These are phyloP conservation scores for Madurella fahalii DNA, from an alignment of 2,329 filamentous ascomycete genomes.

Conservation along the genomic window DNA sequence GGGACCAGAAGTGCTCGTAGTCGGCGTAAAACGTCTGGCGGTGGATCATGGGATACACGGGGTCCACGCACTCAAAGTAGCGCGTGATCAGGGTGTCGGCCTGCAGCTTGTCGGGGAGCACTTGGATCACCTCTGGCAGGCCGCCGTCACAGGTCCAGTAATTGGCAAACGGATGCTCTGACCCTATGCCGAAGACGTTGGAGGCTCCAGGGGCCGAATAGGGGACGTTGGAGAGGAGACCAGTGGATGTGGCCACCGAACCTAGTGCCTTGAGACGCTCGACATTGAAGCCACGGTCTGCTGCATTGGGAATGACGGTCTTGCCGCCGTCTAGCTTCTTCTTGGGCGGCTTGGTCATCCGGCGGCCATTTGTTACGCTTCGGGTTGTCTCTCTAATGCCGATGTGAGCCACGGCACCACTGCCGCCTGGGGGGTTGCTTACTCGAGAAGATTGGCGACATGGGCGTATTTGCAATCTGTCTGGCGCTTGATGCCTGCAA, in stretches of 20 bases:
- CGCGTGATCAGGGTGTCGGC: conserved; percentile 64
- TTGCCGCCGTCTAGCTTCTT: conserved; percentile 44
- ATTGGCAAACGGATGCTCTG: conserved; percentile 75
- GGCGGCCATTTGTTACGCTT: conserved; percentile 48
- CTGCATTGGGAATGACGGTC: conserved; percentile 50
- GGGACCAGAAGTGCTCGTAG: conserved; percentile 73
- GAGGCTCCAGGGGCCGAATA: conserved; percentile 67
- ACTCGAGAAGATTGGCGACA: conserved; percentile 74
- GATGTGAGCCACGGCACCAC: neutral
- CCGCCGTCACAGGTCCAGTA: conserved; percentile 81
- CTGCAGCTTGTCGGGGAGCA: conserved; percentile 71
- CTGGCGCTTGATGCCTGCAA: conserved; percentile 66
- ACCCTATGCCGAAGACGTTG: conserved; percentile 76
- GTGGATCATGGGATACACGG: conserved; percentile 77
- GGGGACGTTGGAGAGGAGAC: conserved; percentile 67
- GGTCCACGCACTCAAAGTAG: conserved; percentile 70
- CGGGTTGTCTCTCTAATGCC: conserved; percentile 52
- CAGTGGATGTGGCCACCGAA: conserved; percentile 53
- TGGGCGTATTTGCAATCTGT: conserved; percentile 71
- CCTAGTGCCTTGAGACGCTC: conserved; percentile 46
- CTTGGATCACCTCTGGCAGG: conserved; percentile 68
- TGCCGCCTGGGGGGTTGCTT: conserved; percentile 31
- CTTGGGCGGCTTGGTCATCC: conserved; percentile 56
- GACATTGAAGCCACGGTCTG: conserved; percentile 47
- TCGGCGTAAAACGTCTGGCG: conserved; percentile 71